Percentiles rank a stretch among this genome's conserved stretches.
phyloP scores from a whole-genome alignment of 164 flowering plant genomes.

The Magnolia changhungtana region DNA sequence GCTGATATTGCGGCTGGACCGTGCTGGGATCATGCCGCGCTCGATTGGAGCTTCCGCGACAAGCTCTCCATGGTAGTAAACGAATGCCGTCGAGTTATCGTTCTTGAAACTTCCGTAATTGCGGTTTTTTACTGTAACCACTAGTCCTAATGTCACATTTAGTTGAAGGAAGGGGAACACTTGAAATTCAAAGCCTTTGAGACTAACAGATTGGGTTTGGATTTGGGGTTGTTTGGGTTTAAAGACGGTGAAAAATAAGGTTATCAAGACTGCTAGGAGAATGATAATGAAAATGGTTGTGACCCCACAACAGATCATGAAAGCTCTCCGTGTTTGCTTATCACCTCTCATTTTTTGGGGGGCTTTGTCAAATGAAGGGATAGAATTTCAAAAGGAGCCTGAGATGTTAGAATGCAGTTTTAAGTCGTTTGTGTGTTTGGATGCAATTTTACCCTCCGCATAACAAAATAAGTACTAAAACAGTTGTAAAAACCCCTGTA shows the following conservation, averaged over 20 bases:
- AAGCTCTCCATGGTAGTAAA: conserved; percentile 25
- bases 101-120: conserved; percentile 44
- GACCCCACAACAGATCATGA: conserved; percentile 25
- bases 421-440: too few species aligned
- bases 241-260: conserved; percentile 31
- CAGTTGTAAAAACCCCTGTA: too few species aligned
- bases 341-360: neutral
- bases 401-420: too few species aligned
- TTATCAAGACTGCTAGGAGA: conserved; percentile 17
- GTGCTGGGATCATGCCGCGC: conserved; percentile 24
- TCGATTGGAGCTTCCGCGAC: conserved; percentile 34
- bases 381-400: too few species aligned
- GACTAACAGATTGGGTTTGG: conserved; percentile 17
- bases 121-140: conserved; percentile 25
- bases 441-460: too few species aligned
- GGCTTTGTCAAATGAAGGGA: too few species aligned
- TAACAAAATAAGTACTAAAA: too few species aligned
- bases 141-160: conserved; percentile 29
- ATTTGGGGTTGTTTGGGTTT: conserved; percentile 36
- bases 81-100: conserved; percentile 17
- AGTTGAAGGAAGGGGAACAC: conserved; percentile 18
- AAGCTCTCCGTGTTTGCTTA: neutral
- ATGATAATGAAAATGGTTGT: conserved; percentile 16
- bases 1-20: conserved; percentile 24
- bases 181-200: conserved; percentile 10